A percentile compares a stretch with the other conserved stretches of the same genome.
phyloP scores from a whole-genome alignment of 768 basidiomycete species.

The Fomitopsis serialis region DNA sequence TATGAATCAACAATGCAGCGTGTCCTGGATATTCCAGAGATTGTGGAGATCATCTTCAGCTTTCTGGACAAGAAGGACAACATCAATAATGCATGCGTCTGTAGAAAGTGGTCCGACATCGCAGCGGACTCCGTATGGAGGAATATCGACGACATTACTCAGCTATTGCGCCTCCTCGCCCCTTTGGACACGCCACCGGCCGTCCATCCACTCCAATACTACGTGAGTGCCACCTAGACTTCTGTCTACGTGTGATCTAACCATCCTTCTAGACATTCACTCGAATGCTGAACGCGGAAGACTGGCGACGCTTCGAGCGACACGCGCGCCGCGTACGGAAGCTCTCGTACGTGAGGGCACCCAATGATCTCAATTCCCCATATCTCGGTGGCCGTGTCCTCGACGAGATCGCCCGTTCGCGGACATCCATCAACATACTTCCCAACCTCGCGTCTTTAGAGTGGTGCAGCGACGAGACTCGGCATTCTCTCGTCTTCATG shows the following conservation, averaged over 20 bases:
- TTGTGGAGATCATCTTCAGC: constrained; percentile 51
- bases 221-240: not conserved
- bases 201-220: not conserved
- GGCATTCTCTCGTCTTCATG: constrained; percentile 50
- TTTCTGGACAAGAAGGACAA: constrained; percentile 38
- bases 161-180: constrained; percentile 44
- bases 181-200: constrained; percentile 21
- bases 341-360: constrained; percentile 6
- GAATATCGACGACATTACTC: constrained; percentile 40
- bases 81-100: constrained; percentile 45
- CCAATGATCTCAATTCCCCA: not conserved
- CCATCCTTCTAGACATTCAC: constrained; percentile 7
- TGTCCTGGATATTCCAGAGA: constrained; percentile 51
- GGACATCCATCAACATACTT: constrained; percentile 46
- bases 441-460: constrained; percentile 48
- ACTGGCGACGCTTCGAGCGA: constrained; percentile 51
- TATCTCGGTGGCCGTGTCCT: constrained; percentile 27
- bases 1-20: constrained; percentile 23
- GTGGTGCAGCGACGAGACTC: constrained; percentile 37
- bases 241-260: not conserved
- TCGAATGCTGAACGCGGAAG: constrained; percentile 37
- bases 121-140: constrained; percentile 57
- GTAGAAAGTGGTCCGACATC: constrained; percentile 53
- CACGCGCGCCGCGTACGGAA: constrained; percentile 34
- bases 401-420: constrained; percentile 53